These are phyloP conservation scores for Kodamaea derodonti DNA, from an alignment of 1,139 yeast species.

Conservation along the genomic window DNA sequence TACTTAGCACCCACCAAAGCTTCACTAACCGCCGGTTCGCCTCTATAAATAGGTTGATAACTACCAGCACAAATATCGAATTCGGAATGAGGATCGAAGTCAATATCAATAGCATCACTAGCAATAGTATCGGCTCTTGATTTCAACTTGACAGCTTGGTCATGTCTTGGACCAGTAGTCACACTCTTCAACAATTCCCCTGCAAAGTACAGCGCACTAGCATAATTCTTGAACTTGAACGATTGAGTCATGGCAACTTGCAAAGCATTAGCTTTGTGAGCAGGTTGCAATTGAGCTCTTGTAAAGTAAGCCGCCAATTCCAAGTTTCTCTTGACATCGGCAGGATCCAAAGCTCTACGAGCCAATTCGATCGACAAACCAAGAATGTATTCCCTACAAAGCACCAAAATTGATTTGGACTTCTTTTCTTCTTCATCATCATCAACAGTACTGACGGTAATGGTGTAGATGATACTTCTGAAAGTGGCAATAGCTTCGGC, in stretches of 20 bases:
- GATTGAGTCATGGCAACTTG: conserved; percentile 95
- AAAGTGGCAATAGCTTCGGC: conserved; percentile 76
- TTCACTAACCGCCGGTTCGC: conserved; percentile 64
- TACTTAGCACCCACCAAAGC: conserved; percentile 92
- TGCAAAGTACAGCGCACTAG: conserved; percentile 89
- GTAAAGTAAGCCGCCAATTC: conserved; percentile 97
- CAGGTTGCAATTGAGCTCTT: conserved; percentile 72
- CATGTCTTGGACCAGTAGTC: conserved; percentile 75
- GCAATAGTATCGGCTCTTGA: conserved; percentile 75
- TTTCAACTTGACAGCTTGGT: conserved; percentile 81
- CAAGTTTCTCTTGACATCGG: conserved; percentile 76
- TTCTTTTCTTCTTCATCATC: conserved; percentile 72
- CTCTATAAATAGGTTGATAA: conserved; percentile 83
- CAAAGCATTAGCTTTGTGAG: conserved; percentile 82
- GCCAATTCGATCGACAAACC: conserved; percentile 88
- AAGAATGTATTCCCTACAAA: conserved; percentile 86
- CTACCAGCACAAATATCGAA: conserved; percentile 88
- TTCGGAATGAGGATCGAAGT: conserved; percentile 88
- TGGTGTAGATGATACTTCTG: conserved; percentile 74
- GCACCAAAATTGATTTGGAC: conserved; percentile 65
- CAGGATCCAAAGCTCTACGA: conserved; percentile 73
- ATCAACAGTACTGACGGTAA: conserved; percentile 68
- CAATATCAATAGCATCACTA: conserved; percentile 82
- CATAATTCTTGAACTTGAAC: conserved; percentile 81
- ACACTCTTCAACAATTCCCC: conserved; percentile 69